A percentile compares a stretch with the other conserved stretches of the same genome.
Evolutionary conservation across 352 stramenopile genomes (phyloP).

Genomic region (Aphanomyces invadans): DNA sequence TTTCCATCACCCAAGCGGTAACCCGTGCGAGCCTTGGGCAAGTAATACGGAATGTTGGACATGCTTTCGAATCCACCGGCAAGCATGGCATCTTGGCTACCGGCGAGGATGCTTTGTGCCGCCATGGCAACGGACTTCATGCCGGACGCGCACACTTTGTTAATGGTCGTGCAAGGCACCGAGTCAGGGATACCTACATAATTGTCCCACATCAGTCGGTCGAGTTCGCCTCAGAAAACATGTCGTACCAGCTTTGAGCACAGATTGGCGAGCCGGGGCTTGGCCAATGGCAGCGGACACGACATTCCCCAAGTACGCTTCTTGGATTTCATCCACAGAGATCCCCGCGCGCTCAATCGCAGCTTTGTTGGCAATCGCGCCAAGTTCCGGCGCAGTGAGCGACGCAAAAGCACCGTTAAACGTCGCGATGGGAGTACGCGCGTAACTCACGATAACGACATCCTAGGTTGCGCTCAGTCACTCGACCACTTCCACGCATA

Average conservation of each 20-base stretch:
- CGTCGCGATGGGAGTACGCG: slow-evolving; percentile 90
- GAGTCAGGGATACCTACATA: slow-evolving; percentile 73
- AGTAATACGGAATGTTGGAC: slow-evolving; percentile 96
- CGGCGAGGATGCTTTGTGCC: slow-evolving; percentile 84
- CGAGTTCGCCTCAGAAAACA: too few species aligned
- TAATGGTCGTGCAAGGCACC: slow-evolving; percentile 94
- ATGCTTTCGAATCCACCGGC: slow-evolving; percentile 97
- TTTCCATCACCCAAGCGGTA: slow-evolving; percentile 89
- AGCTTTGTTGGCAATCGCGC: slow-evolving; percentile 74
- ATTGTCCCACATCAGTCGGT: too few species aligned
- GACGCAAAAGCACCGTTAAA: slow-evolving; percentile 83
- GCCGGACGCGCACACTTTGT: slow-evolving; percentile 95
- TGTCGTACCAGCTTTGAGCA: slow-evolving; percentile 57
- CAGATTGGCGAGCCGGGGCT: slow-evolving; percentile 89
- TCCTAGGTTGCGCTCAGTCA: slow-evolving; percentile 28
- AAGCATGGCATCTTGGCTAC: slow-evolving; percentile 83
- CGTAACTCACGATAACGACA: slow-evolving; percentile 90
- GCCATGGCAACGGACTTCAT: slow-evolving; percentile 86
- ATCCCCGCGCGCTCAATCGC: slow-evolving; percentile 42
- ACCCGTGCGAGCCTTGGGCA: slow-evolving; percentile 86
- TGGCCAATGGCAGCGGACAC: slow-evolving; percentile 91
- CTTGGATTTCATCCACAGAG: slow-evolving; percentile 60
- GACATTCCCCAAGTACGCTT: slow-evolving; percentile 94
- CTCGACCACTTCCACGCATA: too few species aligned
- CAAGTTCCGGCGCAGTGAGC: slow-evolving; percentile 86